These are phyloP conservation scores for Mucor piriformis DNA, from an alignment of 371 early-diverging fungal species.

Conservation along the genomic window DNA sequence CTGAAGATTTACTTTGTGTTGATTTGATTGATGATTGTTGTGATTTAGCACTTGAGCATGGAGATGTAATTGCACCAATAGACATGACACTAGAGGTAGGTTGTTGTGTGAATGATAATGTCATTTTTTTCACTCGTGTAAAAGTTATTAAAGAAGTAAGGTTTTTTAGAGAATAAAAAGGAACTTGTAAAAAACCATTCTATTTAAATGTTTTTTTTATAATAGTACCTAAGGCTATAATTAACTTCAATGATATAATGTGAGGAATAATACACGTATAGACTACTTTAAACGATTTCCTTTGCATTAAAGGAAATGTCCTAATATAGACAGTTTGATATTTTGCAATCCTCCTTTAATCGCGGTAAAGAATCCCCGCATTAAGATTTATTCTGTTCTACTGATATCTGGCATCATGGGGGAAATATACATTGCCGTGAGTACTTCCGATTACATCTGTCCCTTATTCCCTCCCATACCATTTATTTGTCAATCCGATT, in stretches of 20 bases:
- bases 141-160: not conserved
- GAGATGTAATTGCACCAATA: constrained; percentile 23
- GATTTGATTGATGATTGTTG: not conserved
- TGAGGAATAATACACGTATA: not conserved
- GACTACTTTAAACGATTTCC: no score
- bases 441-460: not conserved
- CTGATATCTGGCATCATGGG: not conserved
- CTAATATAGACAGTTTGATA: no score
- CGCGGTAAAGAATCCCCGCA: constrained; percentile 12
- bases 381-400: not conserved
- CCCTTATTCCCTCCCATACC: not conserved
- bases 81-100: constrained; percentile 24
- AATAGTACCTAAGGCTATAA: not conserved
- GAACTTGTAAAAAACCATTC: not conserved
- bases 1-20: not conserved
- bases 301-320: no score
- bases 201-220: not conserved
- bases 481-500: not conserved
- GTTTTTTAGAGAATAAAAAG: not conserved
- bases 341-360: not conserved
- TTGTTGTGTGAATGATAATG: not conserved
- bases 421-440: not conserved
- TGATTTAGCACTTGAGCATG: not conserved
- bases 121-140: not conserved
- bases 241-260: constrained; percentile 1